phyloP scores from a whole-genome alignment of 768 basidiomycete species.

The Gloeophyllum trabeum region DNA sequence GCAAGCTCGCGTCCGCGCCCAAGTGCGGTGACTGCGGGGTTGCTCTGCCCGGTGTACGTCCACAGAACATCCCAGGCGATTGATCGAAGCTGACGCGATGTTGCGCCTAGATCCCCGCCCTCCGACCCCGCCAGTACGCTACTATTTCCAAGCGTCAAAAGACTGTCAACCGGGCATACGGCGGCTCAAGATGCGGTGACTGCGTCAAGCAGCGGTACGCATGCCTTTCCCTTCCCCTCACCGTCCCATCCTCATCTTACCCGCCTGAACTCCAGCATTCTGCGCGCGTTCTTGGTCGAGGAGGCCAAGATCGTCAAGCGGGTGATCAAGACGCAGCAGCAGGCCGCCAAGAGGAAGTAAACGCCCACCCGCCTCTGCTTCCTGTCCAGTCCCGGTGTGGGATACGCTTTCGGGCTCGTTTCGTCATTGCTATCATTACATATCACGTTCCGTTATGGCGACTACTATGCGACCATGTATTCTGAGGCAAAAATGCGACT shows the following conservation, averaged over 20 bases:
- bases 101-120: conserved; percentile 70
- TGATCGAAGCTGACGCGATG: not conserved
- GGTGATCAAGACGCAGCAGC: conserved; percentile 90
- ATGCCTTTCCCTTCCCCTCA: conserved; percentile 2
- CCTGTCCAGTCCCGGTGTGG: too few species aligned
- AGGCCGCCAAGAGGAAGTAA: conserved; percentile 9
- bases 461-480: too few species aligned
- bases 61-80: not conserved
- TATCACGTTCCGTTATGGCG: too few species aligned
- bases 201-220: conserved; percentile 92
- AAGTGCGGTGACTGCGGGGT: conserved; percentile 99
- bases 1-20: conserved; percentile 84
- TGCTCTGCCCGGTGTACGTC: conserved; percentile 85
- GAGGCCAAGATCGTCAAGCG: conserved; percentile 99
- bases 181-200: conserved; percentile 92
- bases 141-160: conserved; percentile 96
- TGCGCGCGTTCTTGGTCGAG: conserved; percentile 97
- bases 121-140: conserved; percentile 93
- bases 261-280: conserved; percentile 48
- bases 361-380: too few species aligned
- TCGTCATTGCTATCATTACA: too few species aligned
- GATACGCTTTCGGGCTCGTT: too few species aligned
- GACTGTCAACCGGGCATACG: conserved; percentile 93
- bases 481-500: too few species aligned
- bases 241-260: not conserved